Conservation (phyloP, 2,329 filamentous ascomycete species). For the Diplodia intermedia region DNA sequence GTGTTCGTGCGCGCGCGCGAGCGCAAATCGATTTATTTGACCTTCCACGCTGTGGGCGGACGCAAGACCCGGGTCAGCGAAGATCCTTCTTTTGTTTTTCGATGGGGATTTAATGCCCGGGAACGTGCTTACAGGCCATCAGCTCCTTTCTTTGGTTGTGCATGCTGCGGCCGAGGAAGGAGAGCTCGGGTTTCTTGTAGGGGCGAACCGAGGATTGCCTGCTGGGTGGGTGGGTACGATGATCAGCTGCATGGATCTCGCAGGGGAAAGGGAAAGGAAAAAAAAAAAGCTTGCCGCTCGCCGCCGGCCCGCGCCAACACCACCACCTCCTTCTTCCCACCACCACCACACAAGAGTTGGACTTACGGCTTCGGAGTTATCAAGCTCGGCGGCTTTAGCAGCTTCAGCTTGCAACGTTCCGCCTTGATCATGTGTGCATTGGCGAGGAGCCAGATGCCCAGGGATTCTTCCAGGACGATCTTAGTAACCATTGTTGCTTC, state of each 20-base stretch:
- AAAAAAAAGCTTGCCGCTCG: neutral
- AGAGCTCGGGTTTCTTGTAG: constrained; percentile 17
- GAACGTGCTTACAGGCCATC: constrained; percentile 2
- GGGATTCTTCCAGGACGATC: constrained; percentile 9
- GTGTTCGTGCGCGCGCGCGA: neutral
- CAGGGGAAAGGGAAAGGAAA: no score
- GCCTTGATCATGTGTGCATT: constrained; percentile 19
- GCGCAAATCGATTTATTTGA: neutral
- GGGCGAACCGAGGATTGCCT: neutral
- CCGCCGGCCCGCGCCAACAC: neutral
- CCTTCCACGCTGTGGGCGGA: neutral
- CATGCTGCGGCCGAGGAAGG: neutral
- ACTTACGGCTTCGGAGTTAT: neutral
- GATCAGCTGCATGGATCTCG: neutral
- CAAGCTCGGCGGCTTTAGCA: neutral
- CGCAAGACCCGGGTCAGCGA: neutral
- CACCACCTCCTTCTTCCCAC: neutral
- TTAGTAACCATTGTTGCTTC: neutral
- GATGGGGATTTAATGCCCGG: neutral
- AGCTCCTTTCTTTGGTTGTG: constrained; percentile 9
- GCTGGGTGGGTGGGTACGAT: no score
- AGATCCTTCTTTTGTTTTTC: no score
- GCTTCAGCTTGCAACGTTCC: constrained; percentile 18
- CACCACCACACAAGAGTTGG: neutral
- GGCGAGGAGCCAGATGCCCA: constrained; percentile 19